phyloP scores from a whole-genome alignment of 768 basidiomycete genomes.

The Pleurotus pulmonarius region DNA sequence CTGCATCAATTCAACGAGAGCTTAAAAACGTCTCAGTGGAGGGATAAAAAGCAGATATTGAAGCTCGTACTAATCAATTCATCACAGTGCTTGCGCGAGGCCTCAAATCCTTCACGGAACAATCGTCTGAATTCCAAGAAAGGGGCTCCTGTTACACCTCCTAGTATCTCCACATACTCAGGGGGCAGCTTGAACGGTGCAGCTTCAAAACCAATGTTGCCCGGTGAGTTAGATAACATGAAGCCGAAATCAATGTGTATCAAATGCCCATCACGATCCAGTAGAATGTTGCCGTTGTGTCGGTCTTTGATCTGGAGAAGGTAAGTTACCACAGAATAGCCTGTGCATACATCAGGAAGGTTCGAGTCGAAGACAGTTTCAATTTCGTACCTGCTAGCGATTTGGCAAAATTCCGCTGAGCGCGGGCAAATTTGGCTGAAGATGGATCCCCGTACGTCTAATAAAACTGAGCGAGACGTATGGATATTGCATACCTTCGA shows the following conservation, averaged over 20 bases:
- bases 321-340: slow-evolving; percentile 95
- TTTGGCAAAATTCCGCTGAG: slow-evolving; percentile 91
- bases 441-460: slow-evolving; percentile 90
- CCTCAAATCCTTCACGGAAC: slow-evolving; percentile 92
- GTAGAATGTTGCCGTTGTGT: slow-evolving; percentile 96
- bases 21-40: slow-evolving; percentile 17
- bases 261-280: slow-evolving; percentile 92
- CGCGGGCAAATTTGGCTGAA: slow-evolving; percentile 83
- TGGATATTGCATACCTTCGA: slow-evolving; percentile 3
- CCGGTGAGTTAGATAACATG: slow-evolving; percentile 95
- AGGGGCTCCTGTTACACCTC: slow-evolving; percentile 72
- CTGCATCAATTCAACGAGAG: slow-evolving; percentile 95
- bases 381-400: slow-evolving; percentile 69
- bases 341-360: slow-evolving; percentile 29
- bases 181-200: slow-evolving; percentile 95
- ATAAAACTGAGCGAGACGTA: not conserved
- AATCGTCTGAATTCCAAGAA: slow-evolving; percentile 82
- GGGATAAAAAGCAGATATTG: not conserved
- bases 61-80: slow-evolving; percentile 77
- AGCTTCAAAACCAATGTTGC: slow-evolving; percentile 98
- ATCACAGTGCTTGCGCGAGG: slow-evolving; percentile 93
- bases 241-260: slow-evolving; percentile 99
- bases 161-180: slow-evolving; percentile 95
- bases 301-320: slow-evolving; percentile 97
- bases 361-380: not conserved